Conservation (phyloP, 2,329 filamentous ascomycete species). For the Fusarium tricinctum region DNA sequence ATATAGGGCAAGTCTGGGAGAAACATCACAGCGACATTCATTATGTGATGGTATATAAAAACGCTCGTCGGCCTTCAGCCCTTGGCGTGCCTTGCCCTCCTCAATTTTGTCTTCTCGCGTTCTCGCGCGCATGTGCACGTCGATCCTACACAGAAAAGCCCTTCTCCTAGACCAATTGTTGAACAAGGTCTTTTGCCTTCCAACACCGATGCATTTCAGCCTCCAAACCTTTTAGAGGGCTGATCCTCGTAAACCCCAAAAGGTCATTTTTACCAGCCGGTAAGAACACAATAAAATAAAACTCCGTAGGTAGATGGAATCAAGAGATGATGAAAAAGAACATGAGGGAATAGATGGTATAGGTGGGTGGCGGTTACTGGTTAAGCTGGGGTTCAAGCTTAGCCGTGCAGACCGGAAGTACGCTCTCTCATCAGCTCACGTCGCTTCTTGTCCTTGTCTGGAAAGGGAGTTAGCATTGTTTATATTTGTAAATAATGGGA, state of each 20-base stretch:
- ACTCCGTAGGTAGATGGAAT: slow-evolving; percentile 36
- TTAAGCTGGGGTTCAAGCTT: slow-evolving; percentile 41
- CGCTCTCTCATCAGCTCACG: slow-evolving; percentile 76
- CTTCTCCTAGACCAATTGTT: slow-evolving; percentile 10
- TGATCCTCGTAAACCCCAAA: slow-evolving; percentile 32
- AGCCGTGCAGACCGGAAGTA: slow-evolving; percentile 65
- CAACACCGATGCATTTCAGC: slow-evolving; percentile 13
- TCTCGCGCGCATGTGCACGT: slow-evolving; percentile 19
- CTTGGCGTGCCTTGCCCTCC: slow-evolving; percentile 20
- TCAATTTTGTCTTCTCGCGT: slow-evolving; percentile 2
- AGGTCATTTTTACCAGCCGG: slow-evolving; percentile 28
- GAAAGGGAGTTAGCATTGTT: slow-evolving; percentile 54
- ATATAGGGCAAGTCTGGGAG: not conserved
- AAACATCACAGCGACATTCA: slow-evolving; percentile 33
- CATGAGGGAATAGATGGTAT: slow-evolving; percentile 39
- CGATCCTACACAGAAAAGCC: slow-evolving; percentile 22
- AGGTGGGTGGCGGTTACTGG: slow-evolving; percentile 18
- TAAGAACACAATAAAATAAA: slow-evolving; percentile 27
- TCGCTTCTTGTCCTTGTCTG: slow-evolving; percentile 77
- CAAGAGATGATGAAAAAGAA: slow-evolving; percentile 28
- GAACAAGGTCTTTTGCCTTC: too few species aligned
- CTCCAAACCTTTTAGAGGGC: slow-evolving; percentile 30
- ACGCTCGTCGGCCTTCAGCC: slow-evolving; percentile 11
- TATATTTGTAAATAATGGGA: not conserved
- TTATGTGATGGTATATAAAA: slow-evolving; percentile 44